phyloP scores from a whole-genome alignment of 1,284 basidiomycete genomes.

The Afroboletus lepidellus region DNA sequence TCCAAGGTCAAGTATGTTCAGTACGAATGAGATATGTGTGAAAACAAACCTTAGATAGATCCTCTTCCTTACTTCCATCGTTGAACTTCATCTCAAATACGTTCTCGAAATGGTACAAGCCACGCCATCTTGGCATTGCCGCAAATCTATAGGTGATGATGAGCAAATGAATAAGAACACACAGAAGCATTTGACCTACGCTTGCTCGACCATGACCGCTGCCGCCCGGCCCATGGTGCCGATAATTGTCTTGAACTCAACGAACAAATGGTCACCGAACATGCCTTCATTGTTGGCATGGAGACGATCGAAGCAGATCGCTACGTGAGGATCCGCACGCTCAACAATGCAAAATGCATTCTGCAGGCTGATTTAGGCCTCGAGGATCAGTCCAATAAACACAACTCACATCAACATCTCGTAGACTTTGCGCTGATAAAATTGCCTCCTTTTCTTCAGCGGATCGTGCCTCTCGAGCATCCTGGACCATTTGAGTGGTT shows the following conservation, averaged over 20 bases:
- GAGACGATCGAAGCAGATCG: neutral
- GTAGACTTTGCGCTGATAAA: too few relatives aligned
- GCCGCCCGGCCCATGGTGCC: neutral
- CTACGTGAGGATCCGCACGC: neutral
- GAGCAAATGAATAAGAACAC: too few relatives aligned
- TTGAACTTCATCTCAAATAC: neutral
- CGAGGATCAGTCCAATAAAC: too few relatives aligned
- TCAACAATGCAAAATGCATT: neutral
- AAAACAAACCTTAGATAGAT: neutral
- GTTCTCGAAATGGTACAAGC: neutral
- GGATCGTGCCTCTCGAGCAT: too few relatives aligned
- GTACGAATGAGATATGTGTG: neutral
- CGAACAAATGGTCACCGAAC: neutral
- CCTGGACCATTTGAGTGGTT: too few relatives aligned
- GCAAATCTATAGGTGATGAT: too few relatives aligned
- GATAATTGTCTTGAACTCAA: neutral
- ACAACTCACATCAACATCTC: neutral
- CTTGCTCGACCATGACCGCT: neutral
- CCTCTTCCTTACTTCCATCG: neutral
- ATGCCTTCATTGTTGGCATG: neutral
- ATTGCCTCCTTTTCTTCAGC: too few relatives aligned
- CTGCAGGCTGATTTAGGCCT: too few relatives aligned
- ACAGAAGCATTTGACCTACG: too few relatives aligned
- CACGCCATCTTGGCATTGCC: too few relatives aligned
- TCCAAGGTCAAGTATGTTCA: too few relatives aligned